phyloP scores from a whole-genome alignment of 805 yeast species.

The Kodamaea neixiangensis region DNA sequence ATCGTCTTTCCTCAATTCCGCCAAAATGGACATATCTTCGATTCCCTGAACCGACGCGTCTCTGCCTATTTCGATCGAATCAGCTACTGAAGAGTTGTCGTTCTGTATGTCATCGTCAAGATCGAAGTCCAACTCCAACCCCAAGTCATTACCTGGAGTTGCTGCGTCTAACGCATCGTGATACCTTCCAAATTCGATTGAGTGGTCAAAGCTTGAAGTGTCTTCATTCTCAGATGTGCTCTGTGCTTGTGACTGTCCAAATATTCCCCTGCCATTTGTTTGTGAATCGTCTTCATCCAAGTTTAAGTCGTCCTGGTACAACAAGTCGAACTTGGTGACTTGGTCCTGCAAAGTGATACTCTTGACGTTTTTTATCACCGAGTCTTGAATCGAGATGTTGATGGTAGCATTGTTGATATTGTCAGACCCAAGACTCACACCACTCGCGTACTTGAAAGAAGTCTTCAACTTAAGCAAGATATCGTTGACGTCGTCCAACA shows the following conservation, averaged over 20 bases:
- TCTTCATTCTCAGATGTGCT: conserved; percentile 32
- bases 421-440: conserved; percentile 30
- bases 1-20: conserved; percentile 20
- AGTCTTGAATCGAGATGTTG: conserved; percentile 59
- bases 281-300: conserved; percentile 28
- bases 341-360: conserved; percentile 71
- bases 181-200: conserved; percentile 70
- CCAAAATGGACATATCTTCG: conserved; percentile 26
- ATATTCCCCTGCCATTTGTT: conserved; percentile 13
- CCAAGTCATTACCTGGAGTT: conserved; percentile 21
- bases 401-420: conserved; percentile 24
- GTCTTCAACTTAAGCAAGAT: conserved; percentile 70
- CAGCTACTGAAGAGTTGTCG: conserved; percentile 30
- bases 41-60: conserved; percentile 27
- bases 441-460: conserved; percentile 52
- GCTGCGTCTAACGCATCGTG: conserved; percentile 29
- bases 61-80: conserved; percentile 60
- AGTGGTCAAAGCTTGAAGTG: conserved; percentile 45
- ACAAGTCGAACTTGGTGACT: conserved; percentile 73
- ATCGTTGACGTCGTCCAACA: conserved; percentile 81
- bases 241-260: conserved; percentile 22
- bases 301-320: conserved; percentile 60
- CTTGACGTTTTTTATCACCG: conserved; percentile 59
- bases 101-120: conserved; percentile 24
- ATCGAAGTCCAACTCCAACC: conserved; percentile 46